phyloP scores from a whole-genome alignment of 1,284 basidiomycete species.

The Cutaneotrichosporon sp. region DNA sequence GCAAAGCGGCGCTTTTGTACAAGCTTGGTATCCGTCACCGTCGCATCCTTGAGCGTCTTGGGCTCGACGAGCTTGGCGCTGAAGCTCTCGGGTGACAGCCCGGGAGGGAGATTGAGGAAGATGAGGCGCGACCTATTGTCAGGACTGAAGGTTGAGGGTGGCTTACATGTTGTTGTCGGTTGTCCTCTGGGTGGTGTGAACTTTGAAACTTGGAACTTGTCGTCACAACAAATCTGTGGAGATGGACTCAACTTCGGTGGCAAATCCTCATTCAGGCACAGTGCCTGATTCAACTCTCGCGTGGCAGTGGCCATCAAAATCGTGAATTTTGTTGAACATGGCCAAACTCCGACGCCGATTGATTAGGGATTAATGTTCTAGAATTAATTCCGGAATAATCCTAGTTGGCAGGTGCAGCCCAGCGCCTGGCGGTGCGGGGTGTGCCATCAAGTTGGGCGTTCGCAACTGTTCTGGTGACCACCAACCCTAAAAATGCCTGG shows the following conservation, averaged over 20 bases:
- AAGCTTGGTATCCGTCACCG: conserved; percentile 83
- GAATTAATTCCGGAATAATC: neutral
- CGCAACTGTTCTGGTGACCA: conserved; percentile 2
- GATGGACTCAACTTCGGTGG: neutral
- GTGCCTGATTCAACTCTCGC: neutral
- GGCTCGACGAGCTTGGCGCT: conserved; percentile 56
- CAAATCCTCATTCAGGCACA: conserved; percentile 5
- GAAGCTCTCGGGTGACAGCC: conserved; percentile 58
- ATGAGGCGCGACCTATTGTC: conserved; percentile 74
- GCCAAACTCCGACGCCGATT: neutral
- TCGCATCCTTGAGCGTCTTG: conserved; percentile 33
- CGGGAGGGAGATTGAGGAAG: conserved; percentile 83
- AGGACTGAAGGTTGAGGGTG: neutral
- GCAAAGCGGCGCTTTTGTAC: conserved; percentile 82
- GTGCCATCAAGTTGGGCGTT: conserved; percentile 6
- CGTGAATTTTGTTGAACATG: neutral
- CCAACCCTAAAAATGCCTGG: conserved; percentile 63
- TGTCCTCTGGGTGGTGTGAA: neutral
- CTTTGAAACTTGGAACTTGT: neutral
- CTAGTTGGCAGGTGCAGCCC: neutral
- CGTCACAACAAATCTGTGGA: conserved; percentile 10
- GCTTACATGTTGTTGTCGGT: neutral
- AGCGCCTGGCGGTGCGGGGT: neutral
- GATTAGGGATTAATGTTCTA: neutral
- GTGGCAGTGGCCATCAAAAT: neutral